Percentiles rank a stretch among this genome's conserved stretches.
These are phyloP conservation scores for Cladosporium austrohemisphaericum DNA, from an alignment of 2,329 filamentous ascomycete genomes.

Conservation along the genomic window DNA sequence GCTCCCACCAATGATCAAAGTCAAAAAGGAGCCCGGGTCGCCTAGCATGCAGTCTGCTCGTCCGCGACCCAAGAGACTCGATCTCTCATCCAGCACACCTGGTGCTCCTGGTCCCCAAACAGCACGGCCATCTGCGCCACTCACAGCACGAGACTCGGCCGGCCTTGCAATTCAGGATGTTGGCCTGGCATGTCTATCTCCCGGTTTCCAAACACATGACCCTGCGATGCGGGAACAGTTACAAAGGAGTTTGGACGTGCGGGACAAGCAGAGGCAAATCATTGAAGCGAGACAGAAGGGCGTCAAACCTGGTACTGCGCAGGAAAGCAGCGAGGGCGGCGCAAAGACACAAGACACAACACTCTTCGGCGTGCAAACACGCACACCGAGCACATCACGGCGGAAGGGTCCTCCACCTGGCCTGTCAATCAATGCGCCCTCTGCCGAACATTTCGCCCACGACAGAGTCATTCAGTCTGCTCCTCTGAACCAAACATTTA, in stretches of 20 bases:
- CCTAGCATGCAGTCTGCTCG: constrained; percentile 71
- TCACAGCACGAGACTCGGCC: constrained; percentile 71
- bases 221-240: constrained; percentile 95
- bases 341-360: constrained; percentile 36
- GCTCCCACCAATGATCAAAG: constrained; percentile 72
- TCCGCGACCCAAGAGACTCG: constrained; percentile 72
- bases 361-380: constrained; percentile 46
- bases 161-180: constrained; percentile 84
- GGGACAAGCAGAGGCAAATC: constrained; percentile 89
- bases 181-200: constrained; percentile 88
- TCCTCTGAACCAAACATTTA: constrained; percentile 91
- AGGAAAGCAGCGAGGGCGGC: constrained; percentile 28
- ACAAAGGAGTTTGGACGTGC: constrained; percentile 86
- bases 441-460: constrained; percentile 84
- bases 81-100: constrained; percentile 59
- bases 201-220: constrained; percentile 93
- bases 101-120: constrained; percentile 38
- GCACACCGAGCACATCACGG: constrained; percentile 69
- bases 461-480: constrained; percentile 97
- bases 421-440: constrained; percentile 90
- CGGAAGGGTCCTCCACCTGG: constrained; percentile 79
- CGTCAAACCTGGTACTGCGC: constrained; percentile 53
- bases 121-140: constrained; percentile 61
- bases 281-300: constrained; percentile 92
- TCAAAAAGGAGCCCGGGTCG: constrained; percentile 93